Percentiles rank a stretch among this genome's conserved stretches.
phyloP scores from a whole-genome alignment of 192 early-diverging fungal genomes.

The Lobulomyces angularis region DNA sequence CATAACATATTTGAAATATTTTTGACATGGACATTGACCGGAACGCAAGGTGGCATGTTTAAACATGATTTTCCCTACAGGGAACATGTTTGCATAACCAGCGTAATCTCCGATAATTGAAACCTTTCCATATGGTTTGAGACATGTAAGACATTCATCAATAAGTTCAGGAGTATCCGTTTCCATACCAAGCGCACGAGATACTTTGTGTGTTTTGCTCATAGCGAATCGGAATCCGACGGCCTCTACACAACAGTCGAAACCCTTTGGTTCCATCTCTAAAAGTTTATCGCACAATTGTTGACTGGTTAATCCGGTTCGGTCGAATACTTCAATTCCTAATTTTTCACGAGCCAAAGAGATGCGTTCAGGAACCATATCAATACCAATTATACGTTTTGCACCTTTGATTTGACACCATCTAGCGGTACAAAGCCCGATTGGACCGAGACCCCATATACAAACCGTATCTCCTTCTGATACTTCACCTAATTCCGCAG shows the following conservation, averaged over 20 bases:
- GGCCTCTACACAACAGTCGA: conserved; percentile 38
- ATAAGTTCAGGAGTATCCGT: conserved; percentile 34
- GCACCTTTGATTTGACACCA: conserved; percentile 22
- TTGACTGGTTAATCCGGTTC: conserved; percentile 2
- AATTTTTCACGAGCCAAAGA: conserved; percentile 10
- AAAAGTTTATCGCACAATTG: conserved; percentile 19
- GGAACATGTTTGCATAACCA: conserved; percentile 21
- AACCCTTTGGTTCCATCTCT: conserved; percentile 22
- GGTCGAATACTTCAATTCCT: conserved; percentile 19
- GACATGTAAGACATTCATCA: conserved; percentile 24
- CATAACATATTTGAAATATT: conserved; percentile 29
- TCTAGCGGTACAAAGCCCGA: conserved; percentile 24
- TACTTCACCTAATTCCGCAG: conserved; percentile 21
- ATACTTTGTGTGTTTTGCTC: conserved; percentile 22
- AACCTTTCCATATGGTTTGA: conserved; percentile 32
- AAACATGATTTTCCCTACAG: conserved; percentile 29
- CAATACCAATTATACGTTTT: conserved; percentile 26
- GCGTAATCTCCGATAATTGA: conserved; percentile 39
- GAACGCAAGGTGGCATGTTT: conserved; percentile 21
- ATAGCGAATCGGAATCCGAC: conserved; percentile 45
- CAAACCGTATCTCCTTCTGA: conserved; percentile 30
- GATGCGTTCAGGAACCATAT: conserved; percentile 22
- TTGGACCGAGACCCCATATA: conserved; percentile 43
- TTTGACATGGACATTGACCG: conserved; percentile 30
- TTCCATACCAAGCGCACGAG: conserved; percentile 27